Evolutionary conservation across 345 rosid genomes (phyloP).

Genomic region (Hirschfeldia incana): DNA sequence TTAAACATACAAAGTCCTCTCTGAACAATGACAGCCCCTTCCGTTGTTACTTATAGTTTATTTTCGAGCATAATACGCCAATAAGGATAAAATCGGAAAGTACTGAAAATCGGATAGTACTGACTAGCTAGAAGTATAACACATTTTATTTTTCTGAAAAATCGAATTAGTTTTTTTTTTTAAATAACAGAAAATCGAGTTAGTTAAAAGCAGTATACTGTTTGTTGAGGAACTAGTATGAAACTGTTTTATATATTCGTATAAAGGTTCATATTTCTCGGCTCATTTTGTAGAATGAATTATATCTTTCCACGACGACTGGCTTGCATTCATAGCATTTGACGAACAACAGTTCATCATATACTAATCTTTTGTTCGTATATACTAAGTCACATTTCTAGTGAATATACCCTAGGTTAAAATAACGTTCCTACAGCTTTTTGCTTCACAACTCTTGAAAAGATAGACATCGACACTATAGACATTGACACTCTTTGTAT

Average conservation of each 20-base stretch:
- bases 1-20: constrained; percentile 35
- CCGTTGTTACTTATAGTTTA: background rate
- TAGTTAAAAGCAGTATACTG: background rate
- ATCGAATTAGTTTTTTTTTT: too few species aligned
- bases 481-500: background rate
- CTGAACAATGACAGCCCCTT: constrained; percentile 32
- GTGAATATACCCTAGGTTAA: too few species aligned
- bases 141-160: background rate
- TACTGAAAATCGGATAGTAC: background rate
- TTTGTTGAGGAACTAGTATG: background rate
- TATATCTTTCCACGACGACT: background rate
- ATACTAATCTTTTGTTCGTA: too few species aligned
- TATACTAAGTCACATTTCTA: too few species aligned
- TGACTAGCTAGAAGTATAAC: background rate
- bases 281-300: background rate
- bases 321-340: too few species aligned
- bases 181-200: too few species aligned
- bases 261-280: background rate
- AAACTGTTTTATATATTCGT: background rate
- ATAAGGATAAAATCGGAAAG: background rate
- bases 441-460: too few species aligned
- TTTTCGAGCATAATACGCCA: background rate
- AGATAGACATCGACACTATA: background rate
- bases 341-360: background rate
- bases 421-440: too few species aligned